phyloP scores from a whole-genome alignment of 2,329 filamentous ascomycete species.

The Rhytidhysteron rufulum region DNA sequence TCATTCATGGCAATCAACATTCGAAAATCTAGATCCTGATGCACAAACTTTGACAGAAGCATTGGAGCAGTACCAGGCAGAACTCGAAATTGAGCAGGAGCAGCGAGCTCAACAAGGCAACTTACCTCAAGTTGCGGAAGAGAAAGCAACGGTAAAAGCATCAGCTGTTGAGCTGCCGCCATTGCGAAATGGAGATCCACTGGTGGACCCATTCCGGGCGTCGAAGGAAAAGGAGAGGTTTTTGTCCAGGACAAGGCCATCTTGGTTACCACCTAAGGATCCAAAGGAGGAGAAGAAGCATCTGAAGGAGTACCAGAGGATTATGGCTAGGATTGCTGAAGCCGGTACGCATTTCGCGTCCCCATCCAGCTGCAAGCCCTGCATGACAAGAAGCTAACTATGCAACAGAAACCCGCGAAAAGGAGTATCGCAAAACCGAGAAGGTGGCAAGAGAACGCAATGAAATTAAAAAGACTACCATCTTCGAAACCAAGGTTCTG shows the following conservation, averaged over 20 bases:
- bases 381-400: slow-evolving; percentile 11
- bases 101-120: slow-evolving; percentile 47
- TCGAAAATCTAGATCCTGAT: slow-evolving; percentile 67
- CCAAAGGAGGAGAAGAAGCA: slow-evolving; percentile 89
- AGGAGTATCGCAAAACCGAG: slow-evolving; percentile 47
- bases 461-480: slow-evolving; percentile 47
- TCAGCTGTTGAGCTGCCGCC: slow-evolving; percentile 55
- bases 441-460: slow-evolving; percentile 51
- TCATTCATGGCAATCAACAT: slow-evolving; percentile 71
- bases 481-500: slow-evolving; percentile 75
- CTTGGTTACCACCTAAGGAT: slow-evolving; percentile 82
- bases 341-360: slow-evolving; percentile 40
- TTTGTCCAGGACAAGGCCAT: slow-evolving; percentile 70
- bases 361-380: too few relatives aligned
- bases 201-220: slow-evolving; percentile 79
- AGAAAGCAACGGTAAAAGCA: slow-evolving; percentile 53
- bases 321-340: slow-evolving; percentile 66
- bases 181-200: slow-evolving; percentile 68
- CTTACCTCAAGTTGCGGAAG: slow-evolving; percentile 25
- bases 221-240: slow-evolving; percentile 86
- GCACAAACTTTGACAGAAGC: slow-evolving; percentile 73
- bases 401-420: slow-evolving; percentile 28
- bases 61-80: slow-evolving; percentile 72
- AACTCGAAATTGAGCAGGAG: slow-evolving; percentile 52
- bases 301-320: slow-evolving; percentile 77